A percentile compares a stretch with the other conserved stretches of the same genome.
These are phyloP conservation scores for Suhomyces wounanorum DNA, from an alignment of 1,139 yeast species.

Conservation along the genomic window DNA sequence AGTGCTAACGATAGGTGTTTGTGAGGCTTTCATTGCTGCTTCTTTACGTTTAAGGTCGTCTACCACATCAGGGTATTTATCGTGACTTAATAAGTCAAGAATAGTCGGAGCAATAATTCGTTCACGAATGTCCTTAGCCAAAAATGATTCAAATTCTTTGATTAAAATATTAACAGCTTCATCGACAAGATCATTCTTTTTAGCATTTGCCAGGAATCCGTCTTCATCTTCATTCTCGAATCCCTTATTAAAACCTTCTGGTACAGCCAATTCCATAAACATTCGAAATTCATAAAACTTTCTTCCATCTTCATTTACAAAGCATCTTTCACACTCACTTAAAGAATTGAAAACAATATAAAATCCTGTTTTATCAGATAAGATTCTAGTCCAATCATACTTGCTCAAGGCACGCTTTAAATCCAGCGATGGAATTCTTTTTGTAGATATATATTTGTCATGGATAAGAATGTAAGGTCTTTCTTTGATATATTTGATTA, in stretches of 20 bases:
- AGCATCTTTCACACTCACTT: conserved; percentile 67
- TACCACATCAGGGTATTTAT: conserved; percentile 56
- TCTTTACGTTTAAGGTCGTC: conserved; percentile 46
- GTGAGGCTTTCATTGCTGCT: conserved; percentile 23
- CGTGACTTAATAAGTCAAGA: conserved; percentile 61
- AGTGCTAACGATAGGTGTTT: conserved; percentile 18
- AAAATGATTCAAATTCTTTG: conserved; percentile 63
- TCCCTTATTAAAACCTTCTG: conserved; percentile 29
- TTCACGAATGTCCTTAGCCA: conserved; percentile 74
- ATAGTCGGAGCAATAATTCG: conserved; percentile 73
- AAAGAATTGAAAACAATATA: conserved; percentile 68
- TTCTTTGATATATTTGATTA: conserved; percentile 49
- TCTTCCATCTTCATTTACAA: conserved; percentile 65
- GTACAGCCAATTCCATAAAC: conserved; percentile 58
- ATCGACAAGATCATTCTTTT: conserved; percentile 38
- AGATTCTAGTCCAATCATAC: conserved; percentile 66
- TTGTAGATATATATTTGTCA: conserved; percentile 55
- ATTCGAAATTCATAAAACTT: conserved; percentile 50
- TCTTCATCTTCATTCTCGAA: conserved; percentile 12
- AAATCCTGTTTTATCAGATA: conserved; percentile 66
- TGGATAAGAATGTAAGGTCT: conserved; percentile 60
- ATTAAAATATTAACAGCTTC: conserved; percentile 63
- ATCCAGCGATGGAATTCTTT: conserved; percentile 53
- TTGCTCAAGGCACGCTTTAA: conserved; percentile 52
- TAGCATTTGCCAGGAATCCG: conserved; percentile 8